phyloP scores from a whole-genome alignment of 2,329 filamentous ascomycete genomes.

The Cercospora sesami region DNA sequence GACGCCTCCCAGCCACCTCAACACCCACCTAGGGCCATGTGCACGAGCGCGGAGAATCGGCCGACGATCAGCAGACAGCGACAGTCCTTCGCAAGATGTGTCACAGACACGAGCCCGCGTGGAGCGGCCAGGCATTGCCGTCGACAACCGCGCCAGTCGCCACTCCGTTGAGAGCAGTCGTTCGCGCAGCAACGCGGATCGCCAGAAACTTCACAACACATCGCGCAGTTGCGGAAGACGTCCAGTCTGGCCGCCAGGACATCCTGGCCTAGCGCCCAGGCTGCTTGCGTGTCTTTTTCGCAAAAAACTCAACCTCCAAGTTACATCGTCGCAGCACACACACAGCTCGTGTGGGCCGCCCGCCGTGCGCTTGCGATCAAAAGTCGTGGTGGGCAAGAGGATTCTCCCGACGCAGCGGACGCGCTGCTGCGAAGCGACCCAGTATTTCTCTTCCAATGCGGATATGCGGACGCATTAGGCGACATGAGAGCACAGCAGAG shows the following conservation, averaged over 20 bases:
- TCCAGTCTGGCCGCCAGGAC: conserved; percentile 1
- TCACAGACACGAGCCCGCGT: neutral
- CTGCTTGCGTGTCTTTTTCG: conserved; percentile 21
- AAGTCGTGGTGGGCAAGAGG: conserved; percentile 4
- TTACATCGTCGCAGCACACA: neutral
- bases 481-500: neutral
- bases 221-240: neutral
- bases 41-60: neutral
- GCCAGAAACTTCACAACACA: conserved; percentile 3
- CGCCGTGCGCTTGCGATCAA: neutral
- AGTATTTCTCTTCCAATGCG: neutral
- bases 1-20: conserved; percentile 10
- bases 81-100: neutral
- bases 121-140: neutral
- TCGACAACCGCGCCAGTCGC: conserved; percentile 3
- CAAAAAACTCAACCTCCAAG: neutral
- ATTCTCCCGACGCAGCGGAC: neutral
- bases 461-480: neutral
- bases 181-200: neutral
- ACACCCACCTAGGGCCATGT: neutral
- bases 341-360: neutral
- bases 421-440: neutral
- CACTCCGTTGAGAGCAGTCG: neutral
- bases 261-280: conserved; percentile 10
- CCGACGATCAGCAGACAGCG: neutral